These are phyloP conservation scores for Chalciporus sp. DNA, from an alignment of 1,284 basidiomycete species.

Conservation along the genomic window DNA sequence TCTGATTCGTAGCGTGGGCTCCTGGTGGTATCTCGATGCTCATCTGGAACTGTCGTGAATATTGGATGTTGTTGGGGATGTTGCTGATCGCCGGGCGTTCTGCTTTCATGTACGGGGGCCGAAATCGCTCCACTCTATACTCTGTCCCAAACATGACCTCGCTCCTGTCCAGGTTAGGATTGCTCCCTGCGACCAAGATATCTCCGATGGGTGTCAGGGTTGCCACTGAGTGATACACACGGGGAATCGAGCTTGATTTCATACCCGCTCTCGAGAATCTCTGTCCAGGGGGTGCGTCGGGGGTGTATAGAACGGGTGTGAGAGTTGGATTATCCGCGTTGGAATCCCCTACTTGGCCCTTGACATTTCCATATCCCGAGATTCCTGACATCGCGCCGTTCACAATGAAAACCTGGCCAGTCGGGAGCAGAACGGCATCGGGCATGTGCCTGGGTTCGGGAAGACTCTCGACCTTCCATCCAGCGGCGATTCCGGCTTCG, in stretches of 20 bases:
- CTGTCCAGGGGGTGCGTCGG: slow-evolving; percentile 55
- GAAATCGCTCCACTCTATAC: slow-evolving; percentile 78
- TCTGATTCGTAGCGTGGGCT: slow-evolving; percentile 18
- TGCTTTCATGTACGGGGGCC: slow-evolving; percentile 67
- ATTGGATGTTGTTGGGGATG: slow-evolving; percentile 47
- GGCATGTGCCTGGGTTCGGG: slow-evolving; percentile 76
- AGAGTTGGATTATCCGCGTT: slow-evolving; percentile 82
- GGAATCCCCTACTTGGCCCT: slow-evolving; percentile 66
- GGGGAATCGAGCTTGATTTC: slow-evolving; percentile 69
- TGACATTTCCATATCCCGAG: slow-evolving; percentile 84
- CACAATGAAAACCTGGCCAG: slow-evolving; percentile 73
- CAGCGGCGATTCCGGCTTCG: slow-evolving; percentile 62
- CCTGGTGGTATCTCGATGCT: slow-evolving; percentile 39
- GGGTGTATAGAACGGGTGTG: slow-evolving; percentile 76
- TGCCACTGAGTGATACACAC: slow-evolving; percentile 83
- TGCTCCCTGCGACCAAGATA: slow-evolving; percentile 80
- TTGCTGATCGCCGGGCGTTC: slow-evolving; percentile 54
- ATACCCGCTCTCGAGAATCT: slow-evolving; percentile 68
- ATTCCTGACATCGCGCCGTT: slow-evolving; percentile 79
- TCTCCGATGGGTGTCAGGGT: slow-evolving; percentile 70
- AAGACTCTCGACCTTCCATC: slow-evolving; percentile 79
- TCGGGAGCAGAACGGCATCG: slow-evolving; percentile 81
- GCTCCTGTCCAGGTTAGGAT: slow-evolving; percentile 80
- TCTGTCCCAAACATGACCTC: slow-evolving; percentile 73
- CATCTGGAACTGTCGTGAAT: slow-evolving; percentile 46